phyloP scores from a whole-genome alignment of 139 green algal species.

The Pycnococcus provasolii region DNA sequence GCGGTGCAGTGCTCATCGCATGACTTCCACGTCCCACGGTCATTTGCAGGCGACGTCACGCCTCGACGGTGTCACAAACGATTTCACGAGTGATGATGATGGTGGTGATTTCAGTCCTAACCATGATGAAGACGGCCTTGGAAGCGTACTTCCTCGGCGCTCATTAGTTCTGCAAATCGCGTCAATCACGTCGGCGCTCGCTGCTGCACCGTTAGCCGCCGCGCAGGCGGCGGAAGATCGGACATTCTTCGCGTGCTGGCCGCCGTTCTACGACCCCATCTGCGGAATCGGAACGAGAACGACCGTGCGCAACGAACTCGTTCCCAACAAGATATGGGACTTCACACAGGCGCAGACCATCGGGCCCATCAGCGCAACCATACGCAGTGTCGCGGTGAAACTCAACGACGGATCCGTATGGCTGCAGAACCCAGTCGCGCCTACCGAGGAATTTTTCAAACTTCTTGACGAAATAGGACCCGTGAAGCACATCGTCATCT shows the following conservation, averaged over 20 bases:
- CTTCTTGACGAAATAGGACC: conserved; percentile 48
- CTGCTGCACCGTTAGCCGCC: too few relatives aligned
- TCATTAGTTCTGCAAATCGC: too few relatives aligned
- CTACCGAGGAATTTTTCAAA: conserved; percentile 43
- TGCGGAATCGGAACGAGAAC: neutral
- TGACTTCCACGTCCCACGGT: too few relatives aligned
- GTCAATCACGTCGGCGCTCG: too few relatives aligned
- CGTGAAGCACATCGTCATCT: conserved; percentile 74
- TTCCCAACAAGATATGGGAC: neutral
- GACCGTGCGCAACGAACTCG: neutral
- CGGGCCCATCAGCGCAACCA: conserved; percentile 1
- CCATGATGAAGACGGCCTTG: too few relatives aligned
- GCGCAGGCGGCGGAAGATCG: neutral
- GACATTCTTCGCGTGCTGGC: neutral
- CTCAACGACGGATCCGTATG: conserved; percentile 62
- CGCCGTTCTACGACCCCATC: neutral
- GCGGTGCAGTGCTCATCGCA: too few relatives aligned
- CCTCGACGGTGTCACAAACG: too few relatives aligned
- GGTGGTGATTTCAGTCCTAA: too few relatives aligned
- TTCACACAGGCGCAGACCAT: neutral
- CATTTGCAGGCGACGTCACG: too few relatives aligned
- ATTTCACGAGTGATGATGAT: too few relatives aligned
- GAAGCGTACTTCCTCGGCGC: too few relatives aligned
- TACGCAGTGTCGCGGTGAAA: conserved; percentile 75
- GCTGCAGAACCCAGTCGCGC: conserved; percentile 76